Percentiles rank a stretch among this genome's conserved stretches.
Conservation (phyloP, 345 rosid species). For the Lenwebbia sp. region DNA sequence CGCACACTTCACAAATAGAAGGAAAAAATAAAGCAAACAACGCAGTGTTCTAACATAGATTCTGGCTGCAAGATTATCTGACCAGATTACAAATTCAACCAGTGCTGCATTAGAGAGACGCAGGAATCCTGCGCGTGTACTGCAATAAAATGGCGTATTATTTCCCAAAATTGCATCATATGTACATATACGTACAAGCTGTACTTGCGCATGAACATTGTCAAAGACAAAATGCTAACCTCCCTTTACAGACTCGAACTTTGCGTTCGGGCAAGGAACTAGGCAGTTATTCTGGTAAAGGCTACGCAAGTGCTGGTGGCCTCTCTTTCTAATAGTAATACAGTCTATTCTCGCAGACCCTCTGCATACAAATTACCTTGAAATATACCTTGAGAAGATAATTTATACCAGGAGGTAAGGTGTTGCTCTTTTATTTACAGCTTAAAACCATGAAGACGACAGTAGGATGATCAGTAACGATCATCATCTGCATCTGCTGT, state of each 20-base stretch:
- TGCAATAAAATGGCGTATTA: neutral
- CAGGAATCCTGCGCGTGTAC: neutral
- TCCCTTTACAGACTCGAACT: neutral
- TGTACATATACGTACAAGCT: neutral
- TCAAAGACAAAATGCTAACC: neutral
- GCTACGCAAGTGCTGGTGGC: neutral
- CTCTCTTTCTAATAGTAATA: neutral
- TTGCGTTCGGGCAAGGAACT: neutral
- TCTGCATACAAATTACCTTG: neutral
- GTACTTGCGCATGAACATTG: neutral
- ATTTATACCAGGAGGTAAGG: neutral
- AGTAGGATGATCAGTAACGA: neutral
- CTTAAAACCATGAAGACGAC: neutral
- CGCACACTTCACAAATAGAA: neutral
- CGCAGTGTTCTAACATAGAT: neutral
- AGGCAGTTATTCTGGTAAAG: neutral
- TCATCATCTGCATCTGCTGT: slow-evolving; percentile 1
- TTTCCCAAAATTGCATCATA: neutral
- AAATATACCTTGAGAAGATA: neutral
- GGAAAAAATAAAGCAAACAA: neutral
- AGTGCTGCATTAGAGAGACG: neutral
- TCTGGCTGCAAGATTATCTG: neutral
- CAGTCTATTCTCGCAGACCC: neutral
- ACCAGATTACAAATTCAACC: neutral
- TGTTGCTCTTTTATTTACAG: neutral